Percentiles rank a stretch among this genome's conserved stretches.
Evolutionary conservation across 352 stramenopile species (phyloP).

Genomic region (Globisporangium recalcitrans): DNA sequence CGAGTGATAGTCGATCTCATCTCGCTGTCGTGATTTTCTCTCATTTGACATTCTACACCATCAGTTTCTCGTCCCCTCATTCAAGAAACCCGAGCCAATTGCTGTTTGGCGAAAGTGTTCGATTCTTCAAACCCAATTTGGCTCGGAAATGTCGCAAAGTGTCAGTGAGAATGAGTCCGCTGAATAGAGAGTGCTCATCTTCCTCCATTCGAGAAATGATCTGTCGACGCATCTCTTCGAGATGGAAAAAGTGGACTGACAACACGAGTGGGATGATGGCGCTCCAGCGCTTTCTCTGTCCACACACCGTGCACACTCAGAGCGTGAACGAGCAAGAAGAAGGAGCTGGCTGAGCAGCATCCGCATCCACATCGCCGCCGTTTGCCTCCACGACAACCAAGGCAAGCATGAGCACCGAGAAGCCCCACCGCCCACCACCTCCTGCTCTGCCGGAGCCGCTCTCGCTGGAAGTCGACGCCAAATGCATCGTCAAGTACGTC

Average conservation of each 20-base stretch:
- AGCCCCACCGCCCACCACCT: constrained; percentile 1
- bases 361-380: too few relatives aligned
- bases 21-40: background rate
- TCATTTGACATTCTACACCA: background rate
- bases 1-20: background rate
- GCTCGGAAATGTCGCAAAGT: too few relatives aligned
- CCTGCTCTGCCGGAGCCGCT: constrained; percentile 22
- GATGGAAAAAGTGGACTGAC: too few relatives aligned
- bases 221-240: too few relatives aligned
- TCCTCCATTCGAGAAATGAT: too few relatives aligned
- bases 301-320: background rate
- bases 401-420: background rate
- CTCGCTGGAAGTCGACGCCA: constrained; percentile 26
- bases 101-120: too few relatives aligned
- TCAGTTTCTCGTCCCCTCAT: background rate
- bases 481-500: constrained; percentile 39
- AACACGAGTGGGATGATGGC: background rate
- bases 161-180: too few relatives aligned
- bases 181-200: too few relatives aligned
- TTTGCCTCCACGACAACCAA: background rate
- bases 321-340: background rate
- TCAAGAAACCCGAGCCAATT: too few relatives aligned
- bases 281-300: background rate
- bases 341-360: too few relatives aligned
- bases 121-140: too few relatives aligned